Percentiles rank a stretch among this genome's conserved stretches.
Conservation (phyloP, 139 green algal genomes). For the Pycnococcus provasolii region DNA sequence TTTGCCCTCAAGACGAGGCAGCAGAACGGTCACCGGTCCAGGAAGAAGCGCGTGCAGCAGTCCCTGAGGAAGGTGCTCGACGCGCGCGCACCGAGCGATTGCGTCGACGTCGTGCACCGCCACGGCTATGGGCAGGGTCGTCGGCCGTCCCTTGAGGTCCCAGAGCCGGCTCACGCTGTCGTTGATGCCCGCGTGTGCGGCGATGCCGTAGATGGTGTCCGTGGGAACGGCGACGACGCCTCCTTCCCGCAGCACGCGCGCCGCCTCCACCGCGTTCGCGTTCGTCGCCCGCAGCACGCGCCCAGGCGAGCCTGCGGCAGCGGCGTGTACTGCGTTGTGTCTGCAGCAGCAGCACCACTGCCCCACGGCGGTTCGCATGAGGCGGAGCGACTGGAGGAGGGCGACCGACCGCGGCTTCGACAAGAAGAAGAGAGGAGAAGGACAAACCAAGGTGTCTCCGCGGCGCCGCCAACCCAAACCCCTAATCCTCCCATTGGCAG, state of each 20-base stretch:
- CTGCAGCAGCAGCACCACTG: too few species aligned
- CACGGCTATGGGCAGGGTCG: not conserved
- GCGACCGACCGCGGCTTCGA: too few species aligned
- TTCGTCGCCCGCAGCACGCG: not conserved
- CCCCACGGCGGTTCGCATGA: too few species aligned
- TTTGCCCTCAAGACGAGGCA: not conserved
- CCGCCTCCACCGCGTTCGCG: slow-evolving; percentile 7
- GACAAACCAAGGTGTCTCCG: too few species aligned
- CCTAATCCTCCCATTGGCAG: too few species aligned
- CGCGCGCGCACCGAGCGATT: too few species aligned
- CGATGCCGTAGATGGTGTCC: slow-evolving; percentile 38
- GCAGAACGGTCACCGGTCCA: slow-evolving; percentile 6
- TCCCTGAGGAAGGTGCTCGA: not conserved
- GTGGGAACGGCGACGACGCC: slow-evolving; percentile 35
- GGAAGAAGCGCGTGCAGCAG: slow-evolving; percentile 3
- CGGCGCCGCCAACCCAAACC: too few species aligned
- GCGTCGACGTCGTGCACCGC: not conserved
- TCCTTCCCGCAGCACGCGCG: slow-evolving; percentile 15
- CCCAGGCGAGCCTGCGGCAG: too few species aligned
- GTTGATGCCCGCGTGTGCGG: slow-evolving; percentile 15
- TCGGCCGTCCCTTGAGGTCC: not conserved
- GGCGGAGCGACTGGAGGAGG: too few species aligned
- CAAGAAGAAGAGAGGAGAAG: too few species aligned
- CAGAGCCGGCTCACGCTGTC: not conserved
- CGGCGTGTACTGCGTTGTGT: too few species aligned